Percentiles rank a stretch among this genome's conserved stretches.
phyloP scores from a whole-genome alignment of 2,329 filamentous ascomycete genomes.

The Penicillium nordicum region DNA sequence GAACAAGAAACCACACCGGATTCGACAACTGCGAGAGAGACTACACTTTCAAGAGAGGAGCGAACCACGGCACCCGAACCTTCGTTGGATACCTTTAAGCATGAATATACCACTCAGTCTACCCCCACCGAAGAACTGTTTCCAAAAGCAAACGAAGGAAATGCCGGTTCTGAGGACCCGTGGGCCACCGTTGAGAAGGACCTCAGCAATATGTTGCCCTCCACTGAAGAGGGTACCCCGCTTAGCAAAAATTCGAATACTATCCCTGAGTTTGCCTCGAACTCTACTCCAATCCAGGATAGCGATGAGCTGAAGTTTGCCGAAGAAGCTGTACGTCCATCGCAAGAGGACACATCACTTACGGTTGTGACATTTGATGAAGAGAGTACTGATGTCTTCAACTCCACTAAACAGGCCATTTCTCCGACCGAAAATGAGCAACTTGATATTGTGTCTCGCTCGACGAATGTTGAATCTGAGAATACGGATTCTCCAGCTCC shows the following conservation, averaged over 20 bases:
- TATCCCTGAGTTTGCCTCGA: not conserved
- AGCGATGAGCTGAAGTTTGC: not conserved
- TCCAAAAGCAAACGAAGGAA: not conserved
- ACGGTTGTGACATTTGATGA: not conserved
- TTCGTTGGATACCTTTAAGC: not conserved
- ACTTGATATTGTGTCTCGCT: not conserved
- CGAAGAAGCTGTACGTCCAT: not conserved
- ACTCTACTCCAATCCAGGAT: not conserved
- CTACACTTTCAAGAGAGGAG: not conserved
- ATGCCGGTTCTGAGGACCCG: not conserved
- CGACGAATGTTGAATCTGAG: not conserved
- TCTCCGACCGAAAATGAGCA: constrained; percentile 2
- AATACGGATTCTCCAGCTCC: not conserved
- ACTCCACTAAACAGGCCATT: not conserved
- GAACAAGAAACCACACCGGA: not conserved
- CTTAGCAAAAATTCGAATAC: not conserved
- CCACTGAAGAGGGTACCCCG: not conserved
- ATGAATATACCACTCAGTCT: not conserved
- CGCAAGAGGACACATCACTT: not conserved
- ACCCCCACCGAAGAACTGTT: not conserved
- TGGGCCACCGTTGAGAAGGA: constrained; percentile 1
- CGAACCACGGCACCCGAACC: not conserved
- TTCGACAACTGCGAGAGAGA: not conserved
- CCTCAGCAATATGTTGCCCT: not conserved
- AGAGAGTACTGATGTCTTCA: not conserved